Percentiles rank a stretch among this genome's conserved stretches.
Conservation (phyloP, 192 early-diverging fungal genomes). For the Backusella circina region DNA sequence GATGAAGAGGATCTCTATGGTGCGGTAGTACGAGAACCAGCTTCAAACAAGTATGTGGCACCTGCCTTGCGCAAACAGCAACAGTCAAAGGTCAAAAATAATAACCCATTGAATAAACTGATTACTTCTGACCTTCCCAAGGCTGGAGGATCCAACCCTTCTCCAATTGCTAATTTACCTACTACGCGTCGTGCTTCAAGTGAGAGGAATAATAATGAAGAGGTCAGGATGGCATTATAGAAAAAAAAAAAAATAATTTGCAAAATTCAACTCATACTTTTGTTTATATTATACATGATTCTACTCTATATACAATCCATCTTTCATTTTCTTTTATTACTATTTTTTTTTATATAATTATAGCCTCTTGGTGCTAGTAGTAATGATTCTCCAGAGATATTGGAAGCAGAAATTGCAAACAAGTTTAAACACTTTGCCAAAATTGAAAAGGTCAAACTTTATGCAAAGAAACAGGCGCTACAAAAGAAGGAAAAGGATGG, state of each 20-base stretch:
- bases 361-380: neutral
- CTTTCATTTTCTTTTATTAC: neutral
- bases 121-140: constrained; percentile 27
- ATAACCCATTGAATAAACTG: constrained; percentile 25
- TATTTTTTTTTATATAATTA: neutral
- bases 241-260: neutral
- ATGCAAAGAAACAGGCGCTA: constrained; percentile 70
- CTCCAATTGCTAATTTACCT: constrained; percentile 12
- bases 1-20: constrained; percentile 93
- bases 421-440: constrained; percentile 64
- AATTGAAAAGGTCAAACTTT: constrained; percentile 73
- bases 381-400: constrained; percentile 11
- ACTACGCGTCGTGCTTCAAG: constrained; percentile 11
- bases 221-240: neutral
- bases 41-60: constrained; percentile 84
- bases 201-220: constrained; percentile 7
- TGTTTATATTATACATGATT: neutral
- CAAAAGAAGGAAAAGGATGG: constrained; percentile 70
- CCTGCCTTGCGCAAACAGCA: constrained; percentile 68
- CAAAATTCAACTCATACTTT: neutral
- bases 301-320: neutral
- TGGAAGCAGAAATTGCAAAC: constrained; percentile 51
- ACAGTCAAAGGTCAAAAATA: neutral
- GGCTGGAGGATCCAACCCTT: neutral
- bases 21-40: constrained; percentile 67